A percentile compares a stretch with the other conserved stretches of the same genome.
Conservation (phyloP, 129 eudicot genomes). For the Flaveria bidentis region DNA sequence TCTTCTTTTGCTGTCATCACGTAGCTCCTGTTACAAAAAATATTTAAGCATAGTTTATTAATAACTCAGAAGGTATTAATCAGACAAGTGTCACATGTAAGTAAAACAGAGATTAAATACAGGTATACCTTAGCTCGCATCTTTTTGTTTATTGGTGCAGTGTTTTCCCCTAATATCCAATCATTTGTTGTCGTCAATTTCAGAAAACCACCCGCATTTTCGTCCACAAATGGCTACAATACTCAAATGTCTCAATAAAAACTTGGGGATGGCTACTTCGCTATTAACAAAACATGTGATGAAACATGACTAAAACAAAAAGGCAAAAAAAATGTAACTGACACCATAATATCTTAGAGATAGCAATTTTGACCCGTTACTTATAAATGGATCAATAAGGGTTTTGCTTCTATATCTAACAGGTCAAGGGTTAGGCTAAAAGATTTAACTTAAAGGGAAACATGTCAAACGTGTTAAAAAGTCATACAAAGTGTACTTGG, state of each 20-base stretch:
- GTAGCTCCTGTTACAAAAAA: constrained; percentile 53
- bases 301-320: not conserved
- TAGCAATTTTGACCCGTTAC: not conserved
- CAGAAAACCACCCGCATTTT: constrained; percentile 71
- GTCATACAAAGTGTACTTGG: not conserved
- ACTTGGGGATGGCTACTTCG: constrained; percentile 6
- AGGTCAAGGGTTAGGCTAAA: constrained; percentile 5
- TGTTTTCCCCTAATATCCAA: constrained; percentile 71
- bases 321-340: not conserved
- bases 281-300: constrained; percentile 9
- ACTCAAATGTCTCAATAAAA: constrained; percentile 24
- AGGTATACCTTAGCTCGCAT: constrained; percentile 53
- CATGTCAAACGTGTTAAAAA: not conserved
- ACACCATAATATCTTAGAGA: not conserved
- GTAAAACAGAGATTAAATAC: constrained; percentile 6
- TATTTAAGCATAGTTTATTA: not conserved
- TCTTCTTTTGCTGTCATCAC: constrained; percentile 69
- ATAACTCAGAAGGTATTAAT: not conserved
- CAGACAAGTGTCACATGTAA: constrained; percentile 3
- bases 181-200: constrained; percentile 70
- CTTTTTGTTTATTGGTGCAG: constrained; percentile 78
- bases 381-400: not conserved
- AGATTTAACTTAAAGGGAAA: constrained; percentile 9
- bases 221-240: constrained; percentile 46
- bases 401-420: not conserved